A percentile compares a stretch with the other conserved stretches of the same genome.
Evolutionary conservation across 495 filamentous ascomycete species (phyloP).

Genomic region (Xylaria nigripes): DNA sequence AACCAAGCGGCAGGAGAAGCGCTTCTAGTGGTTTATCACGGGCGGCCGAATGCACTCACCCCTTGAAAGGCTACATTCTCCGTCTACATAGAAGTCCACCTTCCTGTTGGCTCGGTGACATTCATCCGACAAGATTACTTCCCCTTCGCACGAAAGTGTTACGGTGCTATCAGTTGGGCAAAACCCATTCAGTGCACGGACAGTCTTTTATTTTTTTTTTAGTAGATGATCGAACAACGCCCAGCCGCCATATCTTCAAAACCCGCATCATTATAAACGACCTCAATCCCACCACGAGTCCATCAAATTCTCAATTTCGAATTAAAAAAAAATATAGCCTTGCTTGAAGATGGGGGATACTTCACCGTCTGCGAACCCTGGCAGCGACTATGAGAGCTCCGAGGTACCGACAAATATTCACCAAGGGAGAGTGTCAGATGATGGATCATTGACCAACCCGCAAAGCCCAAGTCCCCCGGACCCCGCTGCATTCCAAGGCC

Average conservation of each 20-base stretch:
- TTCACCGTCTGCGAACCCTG: constrained; percentile 24
- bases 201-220: neutral
- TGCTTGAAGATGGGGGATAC: constrained; percentile 34
- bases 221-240: neutral
- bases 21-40: neutral
- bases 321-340: neutral
- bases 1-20: neutral
- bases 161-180: neutral
- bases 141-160: neutral
- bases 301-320: neutral
- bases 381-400: constrained; percentile 26
- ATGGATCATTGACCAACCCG: constrained; percentile 14
- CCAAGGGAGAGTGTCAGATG: constrained; percentile 15
- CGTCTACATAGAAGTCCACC: neutral
- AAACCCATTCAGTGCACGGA: neutral
- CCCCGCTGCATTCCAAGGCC: constrained; percentile 20
- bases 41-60: neutral
- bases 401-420: constrained; percentile 16
- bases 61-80: neutral
- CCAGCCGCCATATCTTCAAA: constrained; percentile 1
- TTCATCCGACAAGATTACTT: neutral
- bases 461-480: constrained; percentile 18
- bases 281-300: constrained; percentile 1
- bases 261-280: neutral
- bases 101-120: neutral